Evolutionary conservation across 164 flowering plant species (phyloP).

Genomic region (Amborella trichopoda): DNA sequence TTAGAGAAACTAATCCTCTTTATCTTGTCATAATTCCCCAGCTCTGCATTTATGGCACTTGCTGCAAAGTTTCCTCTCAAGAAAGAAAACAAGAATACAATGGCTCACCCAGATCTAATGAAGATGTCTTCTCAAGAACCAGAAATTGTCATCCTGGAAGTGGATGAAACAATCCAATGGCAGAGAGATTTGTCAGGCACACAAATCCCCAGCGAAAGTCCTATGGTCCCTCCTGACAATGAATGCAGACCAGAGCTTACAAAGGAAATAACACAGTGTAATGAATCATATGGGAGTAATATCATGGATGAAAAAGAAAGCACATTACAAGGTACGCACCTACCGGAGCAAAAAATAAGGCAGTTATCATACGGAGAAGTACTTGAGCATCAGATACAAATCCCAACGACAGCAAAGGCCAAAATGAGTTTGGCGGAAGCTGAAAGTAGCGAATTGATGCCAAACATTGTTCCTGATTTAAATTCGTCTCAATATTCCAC

Average conservation of each 20-base stretch:
- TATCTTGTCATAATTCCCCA: too few species aligned
- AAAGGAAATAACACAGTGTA: conserved; percentile 11
- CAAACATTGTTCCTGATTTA: conserved; percentile 33
- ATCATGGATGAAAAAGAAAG: neutral
- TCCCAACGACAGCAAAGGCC: conserved; percentile 8
- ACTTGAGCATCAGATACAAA: conserved; percentile 3
- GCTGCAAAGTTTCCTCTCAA: conserved; percentile 37
- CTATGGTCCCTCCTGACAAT: conserved; percentile 2
- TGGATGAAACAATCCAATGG: conserved; percentile 7
- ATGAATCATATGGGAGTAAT: conserved; percentile 13
- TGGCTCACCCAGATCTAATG: neutral
- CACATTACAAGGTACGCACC: too few species aligned
- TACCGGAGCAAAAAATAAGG: too few species aligned
- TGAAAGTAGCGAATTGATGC: conserved; percentile 16
- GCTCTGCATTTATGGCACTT: conserved; percentile 53
- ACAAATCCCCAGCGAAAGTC: conserved; percentile 2
- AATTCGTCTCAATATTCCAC: conserved; percentile 15
- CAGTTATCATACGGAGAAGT: too few species aligned
- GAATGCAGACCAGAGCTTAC: conserved; percentile 8
- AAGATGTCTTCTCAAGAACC: conserved; percentile 21
- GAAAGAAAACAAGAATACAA: conserved; percentile 2
- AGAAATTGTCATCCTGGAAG: conserved; percentile 4
- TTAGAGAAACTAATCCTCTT: neutral
- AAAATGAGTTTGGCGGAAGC: conserved; percentile 10
- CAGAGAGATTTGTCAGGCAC: conserved; percentile 6